Base-by-base conservation (phyloP, 768 basidiomycete genomes). In the Mycena latifolia region DNA sequence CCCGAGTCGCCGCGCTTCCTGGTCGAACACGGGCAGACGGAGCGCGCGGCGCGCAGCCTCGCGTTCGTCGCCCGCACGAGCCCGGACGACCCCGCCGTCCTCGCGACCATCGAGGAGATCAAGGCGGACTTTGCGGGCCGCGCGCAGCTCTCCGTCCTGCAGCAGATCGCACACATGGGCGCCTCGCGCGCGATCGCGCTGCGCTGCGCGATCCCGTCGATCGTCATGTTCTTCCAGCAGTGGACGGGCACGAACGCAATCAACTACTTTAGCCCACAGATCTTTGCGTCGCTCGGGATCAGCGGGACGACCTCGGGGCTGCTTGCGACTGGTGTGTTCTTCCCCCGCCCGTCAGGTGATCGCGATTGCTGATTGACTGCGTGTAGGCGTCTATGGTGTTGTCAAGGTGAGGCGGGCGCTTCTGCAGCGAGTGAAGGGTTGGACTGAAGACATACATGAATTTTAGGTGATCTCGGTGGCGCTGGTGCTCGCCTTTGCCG, bases 1-100 rank as follows among this genome's bases (percentile, higher is more conserved):
- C 84, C 85, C 11, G 87, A 88, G 66, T 87, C 86, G 1, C 87
- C 87, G 11, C 79, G 86, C 22, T 87, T 85, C 84, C 74, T 88
- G 24, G 85, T 84, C 37, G 86, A 86, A 68, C 77, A 81, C 57
- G 77, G 79, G 24, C 75, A 78, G 33, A 77, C 81, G 45, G 81
- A 81, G 14, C 76, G 78, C 31, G 86, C 86, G 22, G 80, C 79
- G 0, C 72, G 45, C 24, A 78, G 75, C n/a, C 78, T 84, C 10
- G 84, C 83, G 7, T 85, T 75, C 56, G 77, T 76, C 6, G 72
- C 69, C 43, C 73, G 80, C 55, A 77, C 69, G 10, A 59, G 73
- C 25, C 57, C 74, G 2, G 76, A 80, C 43, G 79, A 85, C 65
- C 70, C 74, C 22, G 71, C 67, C 17, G 82, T 87, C 12, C 61